phyloP scores from a whole-genome alignment of 1,284 basidiomycete genomes.

The Schizopora paradoxa region DNA sequence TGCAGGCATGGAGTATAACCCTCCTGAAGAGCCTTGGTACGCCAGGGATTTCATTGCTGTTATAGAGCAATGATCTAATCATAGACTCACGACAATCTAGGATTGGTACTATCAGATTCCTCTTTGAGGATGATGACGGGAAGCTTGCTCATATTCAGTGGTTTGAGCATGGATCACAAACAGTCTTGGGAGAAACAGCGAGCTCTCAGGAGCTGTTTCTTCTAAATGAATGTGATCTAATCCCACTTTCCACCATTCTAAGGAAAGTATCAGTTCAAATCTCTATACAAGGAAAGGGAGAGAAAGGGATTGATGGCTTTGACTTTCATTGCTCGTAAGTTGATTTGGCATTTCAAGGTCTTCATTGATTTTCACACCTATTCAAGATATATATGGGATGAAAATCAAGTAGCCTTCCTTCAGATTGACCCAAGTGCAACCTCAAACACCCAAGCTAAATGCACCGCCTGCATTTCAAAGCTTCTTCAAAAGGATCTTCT shows the following conservation, averaged over 20 bases:
- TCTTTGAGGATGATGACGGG: slow-evolving; percentile 13
- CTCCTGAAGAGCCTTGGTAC: slow-evolving; percentile 41
- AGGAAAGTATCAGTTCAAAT: slow-evolving; percentile 52
- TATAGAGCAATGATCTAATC: no score
- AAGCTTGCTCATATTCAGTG: slow-evolving; percentile 62
- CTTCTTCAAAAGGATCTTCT: no score
- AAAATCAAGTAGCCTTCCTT: no score
- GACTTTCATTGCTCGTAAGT: no score
- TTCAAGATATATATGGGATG: no score
- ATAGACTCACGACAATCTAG: no score
- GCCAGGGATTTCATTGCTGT: slow-evolving; percentile 34
- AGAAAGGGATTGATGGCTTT: no score
- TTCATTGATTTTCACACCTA: no score
- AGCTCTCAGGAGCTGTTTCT: slow-evolving; percentile 54
- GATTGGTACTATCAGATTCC: background rate
- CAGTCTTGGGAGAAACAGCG: slow-evolving; percentile 55
- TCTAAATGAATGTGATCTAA: slow-evolving; percentile 49
- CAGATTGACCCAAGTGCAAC: no score
- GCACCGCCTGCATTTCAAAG: slow-evolving; percentile 9
- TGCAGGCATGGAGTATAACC: no score
- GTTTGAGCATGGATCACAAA: slow-evolving; percentile 60
- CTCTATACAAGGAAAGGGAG: no score
- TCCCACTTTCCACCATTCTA: slow-evolving; percentile 45
- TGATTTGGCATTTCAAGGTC: no score
- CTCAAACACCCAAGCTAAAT: slow-evolving; percentile 11